Percentiles rank a stretch among this genome's conserved stretches.
Conservation (phyloP, 108 stramenopile genomes). For the Pseudonitzschia multistriata region DNA sequence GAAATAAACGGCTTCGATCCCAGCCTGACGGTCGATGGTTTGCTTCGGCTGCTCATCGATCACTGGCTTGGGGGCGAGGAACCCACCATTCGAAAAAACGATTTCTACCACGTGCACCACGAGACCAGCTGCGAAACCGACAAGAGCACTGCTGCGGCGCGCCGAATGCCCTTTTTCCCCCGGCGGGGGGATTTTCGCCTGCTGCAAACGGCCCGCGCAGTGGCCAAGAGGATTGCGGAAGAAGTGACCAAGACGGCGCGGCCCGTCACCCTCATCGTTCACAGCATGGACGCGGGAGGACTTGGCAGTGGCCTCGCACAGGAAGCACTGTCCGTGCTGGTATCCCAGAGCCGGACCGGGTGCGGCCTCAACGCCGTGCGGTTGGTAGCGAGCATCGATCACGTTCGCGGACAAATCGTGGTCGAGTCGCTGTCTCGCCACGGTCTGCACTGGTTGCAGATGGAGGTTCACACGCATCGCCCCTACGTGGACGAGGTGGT, state of each 20-base stretch:
- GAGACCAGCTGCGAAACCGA: not conserved
- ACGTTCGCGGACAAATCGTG: slow-evolving; percentile 61
- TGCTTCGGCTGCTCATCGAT: slow-evolving; percentile 50
- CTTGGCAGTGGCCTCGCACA: slow-evolving; percentile 50
- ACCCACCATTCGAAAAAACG: slow-evolving; percentile 15
- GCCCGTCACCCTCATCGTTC: slow-evolving; percentile 65
- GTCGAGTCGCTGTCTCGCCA: slow-evolving; percentile 42
- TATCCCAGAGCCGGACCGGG: slow-evolving; percentile 40
- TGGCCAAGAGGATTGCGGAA: slow-evolving; percentile 46
- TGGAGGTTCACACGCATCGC: slow-evolving; percentile 55
- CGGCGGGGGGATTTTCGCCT: slow-evolving; percentile 12
- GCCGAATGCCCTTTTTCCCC: slow-evolving; percentile 1
- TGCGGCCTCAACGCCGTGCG: slow-evolving; percentile 48
- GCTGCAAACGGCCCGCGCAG: slow-evolving; percentile 42
- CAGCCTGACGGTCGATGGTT: slow-evolving; percentile 40
- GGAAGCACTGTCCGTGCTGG: slow-evolving; percentile 60
- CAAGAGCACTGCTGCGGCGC: not conserved
- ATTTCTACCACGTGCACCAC: slow-evolving; percentile 15
- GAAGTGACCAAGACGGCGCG: slow-evolving; percentile 18
- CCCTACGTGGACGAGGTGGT: slow-evolving; percentile 67
- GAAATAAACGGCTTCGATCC: slow-evolving; percentile 39
- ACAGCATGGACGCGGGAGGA: slow-evolving; percentile 70
- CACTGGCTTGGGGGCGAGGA: slow-evolving; percentile 42
- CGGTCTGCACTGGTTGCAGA: slow-evolving; percentile 55
- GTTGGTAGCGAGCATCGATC: slow-evolving; percentile 71